Evolutionary conservation across 495 filamentous ascomycete species (phyloP).

Genomic region (Penicillium taxi): DNA sequence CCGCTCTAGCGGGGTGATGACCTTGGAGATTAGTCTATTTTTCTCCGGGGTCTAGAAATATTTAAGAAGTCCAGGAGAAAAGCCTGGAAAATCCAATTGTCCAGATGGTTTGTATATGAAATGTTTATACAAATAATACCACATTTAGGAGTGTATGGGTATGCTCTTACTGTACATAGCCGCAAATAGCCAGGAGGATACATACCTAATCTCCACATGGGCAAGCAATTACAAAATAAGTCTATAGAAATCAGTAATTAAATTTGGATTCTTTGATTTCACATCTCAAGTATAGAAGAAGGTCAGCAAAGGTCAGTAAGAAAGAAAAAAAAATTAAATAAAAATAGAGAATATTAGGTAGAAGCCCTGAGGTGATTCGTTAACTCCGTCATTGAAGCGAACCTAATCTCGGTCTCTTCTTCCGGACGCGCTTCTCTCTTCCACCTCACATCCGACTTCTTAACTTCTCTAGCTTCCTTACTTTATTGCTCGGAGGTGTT

Average conservation of each 20-base stretch:
- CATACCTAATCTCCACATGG: constrained; percentile 2
- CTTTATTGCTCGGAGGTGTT: background rate
- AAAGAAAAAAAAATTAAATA: constrained; percentile 1
- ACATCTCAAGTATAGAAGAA: background rate
- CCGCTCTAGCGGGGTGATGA: too few relatives aligned
- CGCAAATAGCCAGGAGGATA: constrained; percentile 6
- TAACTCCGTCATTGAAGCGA: constrained; percentile 20
- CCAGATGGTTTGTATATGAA: too few relatives aligned
- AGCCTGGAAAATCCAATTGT: background rate
- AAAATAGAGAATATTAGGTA: constrained; percentile 1
- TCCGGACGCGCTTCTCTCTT: constrained; percentile 11
- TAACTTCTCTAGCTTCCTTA: background rate
- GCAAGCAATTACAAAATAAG: background rate
- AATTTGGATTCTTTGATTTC: too few relatives aligned
- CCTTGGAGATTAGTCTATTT: too few relatives aligned
- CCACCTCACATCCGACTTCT: constrained; percentile 1
- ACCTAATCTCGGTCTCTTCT: constrained; percentile 12
- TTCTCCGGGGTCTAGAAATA: too few relatives aligned
- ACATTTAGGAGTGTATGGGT: too few relatives aligned
- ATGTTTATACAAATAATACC: too few relatives aligned
- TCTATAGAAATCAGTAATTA: background rate
- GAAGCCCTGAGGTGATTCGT: too few relatives aligned
- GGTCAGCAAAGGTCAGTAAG: background rate
- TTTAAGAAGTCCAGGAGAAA: too few relatives aligned
- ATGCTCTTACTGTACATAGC: constrained; percentile 1